Evolutionary conservation across 202 grass and related monocot species (phyloP).

Genomic region (Setaria italica): DNA sequence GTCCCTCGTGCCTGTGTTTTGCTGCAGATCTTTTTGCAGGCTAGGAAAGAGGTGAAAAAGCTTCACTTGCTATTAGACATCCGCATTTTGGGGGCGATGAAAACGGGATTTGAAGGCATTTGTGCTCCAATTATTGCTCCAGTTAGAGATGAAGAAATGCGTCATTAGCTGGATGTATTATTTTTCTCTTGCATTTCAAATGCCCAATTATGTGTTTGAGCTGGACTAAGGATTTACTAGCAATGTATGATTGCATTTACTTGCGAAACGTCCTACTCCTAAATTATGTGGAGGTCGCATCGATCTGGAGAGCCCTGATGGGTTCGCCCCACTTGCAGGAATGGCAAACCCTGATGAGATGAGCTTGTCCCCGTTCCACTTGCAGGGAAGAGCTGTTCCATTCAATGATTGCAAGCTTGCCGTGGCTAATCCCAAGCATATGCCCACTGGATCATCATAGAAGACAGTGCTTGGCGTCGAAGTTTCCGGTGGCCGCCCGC

Average conservation of each 20-base stretch:
- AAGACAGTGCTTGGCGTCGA: neutral
- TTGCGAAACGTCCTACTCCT: neutral
- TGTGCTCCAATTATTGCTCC: neutral
- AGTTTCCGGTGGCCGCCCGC: neutral
- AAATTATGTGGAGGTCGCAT: neutral
- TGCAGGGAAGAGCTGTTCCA: neutral
- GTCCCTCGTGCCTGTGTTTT: neutral
- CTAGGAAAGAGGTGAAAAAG: neutral
- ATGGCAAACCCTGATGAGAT: neutral
- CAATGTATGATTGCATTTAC: neutral
- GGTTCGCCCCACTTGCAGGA: neutral
- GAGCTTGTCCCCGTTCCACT: neutral
- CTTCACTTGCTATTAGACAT: neutral
- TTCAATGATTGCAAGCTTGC: neutral
- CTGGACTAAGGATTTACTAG: neutral
- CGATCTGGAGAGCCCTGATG: neutral
- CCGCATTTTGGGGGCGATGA: neutral
- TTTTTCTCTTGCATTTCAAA: neutral
- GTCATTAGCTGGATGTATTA: neutral
- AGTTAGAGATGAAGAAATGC: neutral
- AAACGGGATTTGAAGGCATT: neutral
- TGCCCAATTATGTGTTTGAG: neutral
- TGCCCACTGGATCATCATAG: neutral
- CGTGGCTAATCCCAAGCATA: neutral
- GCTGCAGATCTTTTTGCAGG: neutral